phyloP scores from a whole-genome alignment of 2,329 filamentous ascomycete species.

The Beauveria australis region DNA sequence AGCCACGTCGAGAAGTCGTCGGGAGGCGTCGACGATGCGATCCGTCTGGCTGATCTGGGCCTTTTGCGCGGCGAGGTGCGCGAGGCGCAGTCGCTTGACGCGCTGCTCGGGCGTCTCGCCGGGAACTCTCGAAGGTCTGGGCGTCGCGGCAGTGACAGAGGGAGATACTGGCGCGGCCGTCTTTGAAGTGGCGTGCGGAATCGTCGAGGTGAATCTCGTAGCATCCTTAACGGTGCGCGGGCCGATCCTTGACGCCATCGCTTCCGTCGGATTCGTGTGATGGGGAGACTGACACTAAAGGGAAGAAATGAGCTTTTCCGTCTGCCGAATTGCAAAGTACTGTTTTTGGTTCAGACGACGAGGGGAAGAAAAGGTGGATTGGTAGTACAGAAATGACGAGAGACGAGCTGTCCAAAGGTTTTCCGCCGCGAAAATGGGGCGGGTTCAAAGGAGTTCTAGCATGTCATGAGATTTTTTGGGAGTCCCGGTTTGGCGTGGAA shows the following conservation, averaged over 20 bases:
- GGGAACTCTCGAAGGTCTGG: constrained; percentile 23
- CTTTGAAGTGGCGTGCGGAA: constrained; percentile 59
- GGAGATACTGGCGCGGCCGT: constrained; percentile 26
- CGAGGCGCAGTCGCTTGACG: constrained; percentile 58
- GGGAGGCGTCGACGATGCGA: constrained; percentile 37
- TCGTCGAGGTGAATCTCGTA: constrained; percentile 56
- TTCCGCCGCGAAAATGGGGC: constrained; percentile 9
- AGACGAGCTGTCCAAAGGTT: not conserved
- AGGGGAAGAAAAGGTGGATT: not conserved
- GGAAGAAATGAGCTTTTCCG: not conserved
- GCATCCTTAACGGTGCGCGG: constrained; percentile 69
- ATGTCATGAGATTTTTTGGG: constrained; percentile 13
- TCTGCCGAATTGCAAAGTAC: not conserved
- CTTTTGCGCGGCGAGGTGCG: constrained; percentile 57
- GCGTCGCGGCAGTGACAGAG: constrained; percentile 13
- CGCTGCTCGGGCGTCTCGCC: constrained; percentile 61
- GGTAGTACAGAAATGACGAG: not conserved
- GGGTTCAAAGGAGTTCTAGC: constrained; percentile 8
- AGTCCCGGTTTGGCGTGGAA: constrained; percentile 9
- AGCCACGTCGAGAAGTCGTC: constrained; percentile 46
- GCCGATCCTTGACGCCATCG: constrained; percentile 36
- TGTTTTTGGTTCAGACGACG: not conserved
- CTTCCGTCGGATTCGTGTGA: not conserved
- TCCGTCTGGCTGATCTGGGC: constrained; percentile 48
- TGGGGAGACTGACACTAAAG: not conserved